Evolutionary conservation across 257 asterid genomes (phyloP).

Genomic region (Osmanthus fragrans): DNA sequence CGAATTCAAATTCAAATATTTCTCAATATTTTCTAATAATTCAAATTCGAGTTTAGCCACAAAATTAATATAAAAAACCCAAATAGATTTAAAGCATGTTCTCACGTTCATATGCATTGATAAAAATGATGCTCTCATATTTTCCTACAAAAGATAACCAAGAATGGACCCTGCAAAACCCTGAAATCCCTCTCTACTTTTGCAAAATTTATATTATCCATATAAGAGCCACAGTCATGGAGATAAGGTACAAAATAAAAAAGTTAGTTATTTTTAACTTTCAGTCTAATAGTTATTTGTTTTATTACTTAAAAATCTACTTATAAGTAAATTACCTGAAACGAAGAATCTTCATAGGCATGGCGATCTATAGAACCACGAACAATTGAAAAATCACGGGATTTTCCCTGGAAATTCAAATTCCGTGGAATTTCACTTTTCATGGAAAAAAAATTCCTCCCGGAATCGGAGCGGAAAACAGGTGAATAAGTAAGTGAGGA

Average conservation of each 20-base stretch:
- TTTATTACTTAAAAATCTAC: neutral
- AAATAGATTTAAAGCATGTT: neutral
- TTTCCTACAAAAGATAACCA: neutral
- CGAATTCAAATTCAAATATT: neutral
- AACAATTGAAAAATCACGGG: slow-evolving; percentile 35
- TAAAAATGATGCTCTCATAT: neutral
- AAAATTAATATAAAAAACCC: neutral
- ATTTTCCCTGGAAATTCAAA: slow-evolving; percentile 19
- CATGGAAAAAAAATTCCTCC: slow-evolving; percentile 23
- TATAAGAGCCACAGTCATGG: neutral
- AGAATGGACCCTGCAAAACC: neutral
- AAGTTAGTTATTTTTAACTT: too few species aligned
- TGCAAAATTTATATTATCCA: neutral
- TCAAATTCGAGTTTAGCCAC: neutral
- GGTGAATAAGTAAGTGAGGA: slow-evolving; percentile 30
- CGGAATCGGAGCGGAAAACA: slow-evolving; percentile 20
- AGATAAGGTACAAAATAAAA: too few species aligned
- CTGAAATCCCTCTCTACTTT: neutral
- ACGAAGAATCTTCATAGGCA: slow-evolving; percentile 33
- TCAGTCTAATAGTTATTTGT: neutral
- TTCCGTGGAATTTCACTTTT: slow-evolving; percentile 14
- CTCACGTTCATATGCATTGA: neutral
- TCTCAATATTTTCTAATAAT: neutral
- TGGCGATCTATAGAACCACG: slow-evolving; percentile 41
- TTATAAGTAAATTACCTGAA: slow-evolving; percentile 38